Evolutionary conservation across 768 basidiomycete genomes (phyloP), one percentile per base, ranked within the genome.

Genomic region (Neoboletus brunneissimus): DNA sequence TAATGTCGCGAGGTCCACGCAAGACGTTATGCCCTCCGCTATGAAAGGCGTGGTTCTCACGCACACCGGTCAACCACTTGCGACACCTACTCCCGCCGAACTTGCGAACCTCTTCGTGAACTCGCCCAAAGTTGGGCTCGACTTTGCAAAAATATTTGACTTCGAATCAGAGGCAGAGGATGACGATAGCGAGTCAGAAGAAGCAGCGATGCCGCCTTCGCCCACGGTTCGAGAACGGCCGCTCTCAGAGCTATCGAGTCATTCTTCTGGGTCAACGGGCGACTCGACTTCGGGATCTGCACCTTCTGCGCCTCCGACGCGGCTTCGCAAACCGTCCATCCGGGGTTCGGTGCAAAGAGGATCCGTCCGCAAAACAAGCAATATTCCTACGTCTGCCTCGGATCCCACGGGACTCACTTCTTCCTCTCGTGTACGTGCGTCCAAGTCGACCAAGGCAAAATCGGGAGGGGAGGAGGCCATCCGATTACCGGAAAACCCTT

Each of bases 31-130:
- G n/a, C 66, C 62, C 25, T 83, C 81, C 4, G 85, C 85, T 1
- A 87, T 87, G 85, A 86, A 86, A 66, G 85, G 91, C 3, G 88
- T 94, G 38, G 78, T 94, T 31, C 76, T 92, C 37, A 91, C 91
- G 0, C 76, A 85, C 9, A 91, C 91, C 0, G 91, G 91, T 9
- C 85, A 91, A 66, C 75, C 79, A 2, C 75, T 93, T 8, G 77
- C 82, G 4, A 94, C 91, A 13, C 91, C 91, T 1, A 77, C 81
- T 2, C 87, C 87, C 0, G 74, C 78, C 0, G 87, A 88, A 64
- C 76, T 91, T 0, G 80, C 80, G 3, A 84, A 81, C 35, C 76
- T 91, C 2, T 88, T 92, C 63, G 78, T 82, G 31, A 78, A 80
- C 41, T 86, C 86, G 9, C 90, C 90, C 0, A 84, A 79, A 57